These are phyloP conservation scores for Saccharomycopsis sp. DNA, from an alignment of 805 yeast species.

Conservation along the genomic window DNA sequence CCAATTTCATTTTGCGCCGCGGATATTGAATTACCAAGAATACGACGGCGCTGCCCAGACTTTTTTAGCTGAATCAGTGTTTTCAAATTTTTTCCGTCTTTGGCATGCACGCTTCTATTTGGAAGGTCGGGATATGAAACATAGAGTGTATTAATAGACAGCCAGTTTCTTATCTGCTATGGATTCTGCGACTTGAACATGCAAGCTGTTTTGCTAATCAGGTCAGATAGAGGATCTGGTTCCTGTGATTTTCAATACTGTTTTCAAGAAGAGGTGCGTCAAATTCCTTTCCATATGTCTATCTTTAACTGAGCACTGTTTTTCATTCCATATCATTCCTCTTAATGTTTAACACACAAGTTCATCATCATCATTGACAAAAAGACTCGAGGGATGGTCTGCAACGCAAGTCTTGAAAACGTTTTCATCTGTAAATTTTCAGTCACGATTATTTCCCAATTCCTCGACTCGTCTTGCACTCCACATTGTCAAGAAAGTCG, in stretches of 20 bases:
- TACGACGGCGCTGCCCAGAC: not conserved
- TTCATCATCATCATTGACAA: not conserved
- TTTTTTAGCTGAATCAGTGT: not conserved
- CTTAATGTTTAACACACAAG: too few relatives aligned
- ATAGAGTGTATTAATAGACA: not conserved
- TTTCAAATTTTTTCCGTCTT: not conserved
- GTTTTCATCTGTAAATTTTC: not conserved
- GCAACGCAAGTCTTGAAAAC: not conserved
- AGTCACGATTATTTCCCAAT: not conserved
- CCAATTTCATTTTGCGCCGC: not conserved
- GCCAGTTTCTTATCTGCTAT: too few relatives aligned
- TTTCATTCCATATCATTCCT: too few relatives aligned
- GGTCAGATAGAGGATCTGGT: too few relatives aligned
- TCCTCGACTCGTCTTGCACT: not conserved
- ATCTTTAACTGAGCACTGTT: too few relatives aligned
- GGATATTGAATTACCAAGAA: not conserved
- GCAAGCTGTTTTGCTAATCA: too few relatives aligned
- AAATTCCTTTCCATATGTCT: too few relatives aligned
- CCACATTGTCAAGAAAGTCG: not conserved
- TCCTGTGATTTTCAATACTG: too few relatives aligned
- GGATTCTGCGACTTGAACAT: too few relatives aligned
- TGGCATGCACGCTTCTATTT: too few relatives aligned
- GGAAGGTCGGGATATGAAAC: not conserved
- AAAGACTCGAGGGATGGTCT: not conserved
- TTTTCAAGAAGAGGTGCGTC: too few relatives aligned